Conservation (phyloP, 2,329 filamentous ascomycete species). For the Xylaria digitata region DNA sequence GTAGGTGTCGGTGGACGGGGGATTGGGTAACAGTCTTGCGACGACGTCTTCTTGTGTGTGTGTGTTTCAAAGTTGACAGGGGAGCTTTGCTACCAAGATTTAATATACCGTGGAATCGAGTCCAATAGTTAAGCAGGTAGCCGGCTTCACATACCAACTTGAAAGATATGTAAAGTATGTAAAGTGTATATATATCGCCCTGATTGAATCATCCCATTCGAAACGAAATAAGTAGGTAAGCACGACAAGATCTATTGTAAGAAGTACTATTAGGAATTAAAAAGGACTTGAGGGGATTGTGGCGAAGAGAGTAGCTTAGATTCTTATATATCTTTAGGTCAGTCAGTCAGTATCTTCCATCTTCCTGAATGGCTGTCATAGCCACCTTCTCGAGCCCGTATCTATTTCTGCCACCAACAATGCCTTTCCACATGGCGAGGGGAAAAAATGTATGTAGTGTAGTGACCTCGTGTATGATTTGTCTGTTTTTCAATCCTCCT, state of each 20-base stretch:
- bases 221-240: background rate
- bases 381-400: conserved; percentile 25
- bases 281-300: background rate
- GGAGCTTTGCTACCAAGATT: conserved; percentile 29
- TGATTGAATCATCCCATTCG: background rate
- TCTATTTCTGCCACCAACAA: conserved; percentile 29
- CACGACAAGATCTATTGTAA: background rate
- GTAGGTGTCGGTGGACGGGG: conserved; percentile 28
- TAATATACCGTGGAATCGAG: background rate
- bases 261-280: conserved; percentile 2
- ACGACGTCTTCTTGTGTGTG: conserved; percentile 9
- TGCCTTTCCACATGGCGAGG: conserved; percentile 1
- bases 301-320: conserved; percentile 6
- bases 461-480: background rate
- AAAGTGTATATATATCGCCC: background rate
- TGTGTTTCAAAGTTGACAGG: conserved; percentile 46
- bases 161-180: background rate
- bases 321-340: conserved; percentile 22
- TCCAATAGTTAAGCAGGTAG: background rate
- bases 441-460: background rate
- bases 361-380: conserved; percentile 22
- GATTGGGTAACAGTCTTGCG: conserved; percentile 29
- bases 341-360: background rate
- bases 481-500: conserved; percentile 4
- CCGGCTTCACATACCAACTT: background rate